Base-by-base conservation (phyloP, 176 grass and related monocot species). In the Raddia guianensis region DNA sequence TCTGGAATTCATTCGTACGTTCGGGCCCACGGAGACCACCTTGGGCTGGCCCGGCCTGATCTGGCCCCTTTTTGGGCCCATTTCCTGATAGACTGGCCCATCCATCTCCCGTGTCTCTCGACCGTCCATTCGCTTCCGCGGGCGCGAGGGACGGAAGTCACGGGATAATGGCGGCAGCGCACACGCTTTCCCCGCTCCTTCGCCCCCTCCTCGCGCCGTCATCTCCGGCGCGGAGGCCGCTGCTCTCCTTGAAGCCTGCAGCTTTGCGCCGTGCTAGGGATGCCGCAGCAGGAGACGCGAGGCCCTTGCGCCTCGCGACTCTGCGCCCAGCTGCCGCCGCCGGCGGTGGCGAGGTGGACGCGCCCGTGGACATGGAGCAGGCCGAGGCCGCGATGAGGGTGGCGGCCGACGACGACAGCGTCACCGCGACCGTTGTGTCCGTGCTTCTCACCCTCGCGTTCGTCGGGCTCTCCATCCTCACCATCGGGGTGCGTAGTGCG, bases 401-500 rank as follows among this genome's bases (percentile, higher is more conserved):
- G 13, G 80, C 92, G 5, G 76, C 89, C 3, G 76, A 88, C 15
- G 84, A 87, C 13, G 86, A 89, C 32, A 83, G 72, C 86, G 0
- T 72, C 64, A 68, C 83, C 52, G 85, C 92, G 56, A 80, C 89
- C 7, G 61, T 94, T 20, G 78, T 94, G 10, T 87, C 86, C 11
- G 52, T 44, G 48, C 84, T 91, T 4, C 92, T 94, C 68, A 60
- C 84, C 3, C 0, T 82, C 49, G 89, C 89, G 62, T 94, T 94
- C 77, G 71, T 91, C 3, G 80, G 75, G 3, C 91, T 94, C 76
- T 81, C 86, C 82, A 13, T 94, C 37, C 86, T 94, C 71, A 94
- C 88, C 47, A 73, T 89, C 21, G 87, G 87, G 82, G 87, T 89
- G 46, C 19, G 87, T 68, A 7, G 11, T 42, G 78, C 55, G 43